Conservation (phyloP, 1,284 basidiomycete species). For the Xerocomus subilludens region DNA sequence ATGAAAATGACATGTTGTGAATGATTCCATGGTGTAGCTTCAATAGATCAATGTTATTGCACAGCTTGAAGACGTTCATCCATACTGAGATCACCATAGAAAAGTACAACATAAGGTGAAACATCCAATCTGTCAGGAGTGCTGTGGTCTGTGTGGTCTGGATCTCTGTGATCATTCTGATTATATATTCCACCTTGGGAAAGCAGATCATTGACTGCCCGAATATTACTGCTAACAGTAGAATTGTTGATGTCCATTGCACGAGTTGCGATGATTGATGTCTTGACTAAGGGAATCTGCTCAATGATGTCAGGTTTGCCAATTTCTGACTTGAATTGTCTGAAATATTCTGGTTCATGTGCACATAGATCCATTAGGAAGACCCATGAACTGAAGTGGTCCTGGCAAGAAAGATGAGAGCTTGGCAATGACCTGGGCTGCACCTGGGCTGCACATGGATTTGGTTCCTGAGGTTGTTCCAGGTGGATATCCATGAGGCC, state of each 20-base stretch:
- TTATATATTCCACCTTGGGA: not conserved
- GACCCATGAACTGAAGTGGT: slow-evolving; percentile 31
- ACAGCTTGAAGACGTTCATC: not conserved
- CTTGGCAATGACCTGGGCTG: no score
- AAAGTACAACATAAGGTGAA: not conserved
- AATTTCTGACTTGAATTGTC: not conserved
- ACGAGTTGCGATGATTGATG: not conserved
- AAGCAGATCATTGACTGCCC: not conserved
- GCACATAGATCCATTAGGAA: not conserved
- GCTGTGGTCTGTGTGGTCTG: not conserved
- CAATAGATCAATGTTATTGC: not conserved
- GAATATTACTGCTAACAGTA: not conserved
- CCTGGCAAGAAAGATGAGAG: no score
- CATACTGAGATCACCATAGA: not conserved
- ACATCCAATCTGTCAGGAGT: not conserved
- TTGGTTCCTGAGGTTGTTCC: no score
- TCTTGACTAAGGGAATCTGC: not conserved
- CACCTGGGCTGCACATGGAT: no score
- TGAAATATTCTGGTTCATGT: not conserved
- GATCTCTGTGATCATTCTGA: not conserved
- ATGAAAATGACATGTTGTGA: not conserved
- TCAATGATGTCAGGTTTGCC: not conserved
- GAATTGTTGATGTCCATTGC: not conserved
- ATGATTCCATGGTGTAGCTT: no score
- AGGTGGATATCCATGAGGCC: no score